Base-by-base conservation (phyloP, 2,329 filamentous ascomycete genomes). In the Scorias spongiosa region DNA sequence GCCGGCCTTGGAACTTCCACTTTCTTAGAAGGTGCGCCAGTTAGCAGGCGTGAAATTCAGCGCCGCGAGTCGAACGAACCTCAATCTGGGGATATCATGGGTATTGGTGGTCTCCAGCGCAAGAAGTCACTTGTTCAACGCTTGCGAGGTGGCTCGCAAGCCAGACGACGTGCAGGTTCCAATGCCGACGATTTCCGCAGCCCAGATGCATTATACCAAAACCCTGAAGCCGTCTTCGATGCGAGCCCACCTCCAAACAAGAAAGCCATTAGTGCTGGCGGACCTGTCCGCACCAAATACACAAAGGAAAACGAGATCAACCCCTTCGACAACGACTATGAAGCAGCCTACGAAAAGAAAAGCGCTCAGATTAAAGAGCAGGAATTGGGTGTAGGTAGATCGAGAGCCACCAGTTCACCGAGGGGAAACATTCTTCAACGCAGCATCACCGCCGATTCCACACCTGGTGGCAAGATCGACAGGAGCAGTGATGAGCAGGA, bases 61-160 rank as follows among this genome's bases (percentile, higher is more conserved):
- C 78, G 81, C 48, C 78, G 78, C 41, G 76, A 89, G 55, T 81
- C 75, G 29, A 86, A 84, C 48, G 75, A 81, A 39, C 72, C 61
- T 40, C 74, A 17, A 66, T 67, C 6, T 48, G 58, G 18, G 48
- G 42, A 57, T 20, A 51, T 60, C 14, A 39, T 26, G 17, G 48
- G 49, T 40, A 40, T 46, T 11, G 70, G 72, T 8, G 81, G 82
- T 5, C 64, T 98, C 37, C 78, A 81, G 52, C 80, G 91, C 47
- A 96, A 95, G 72, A 95, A 95, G 69, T 95, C 88, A 26, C 71
- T 98, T 47, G 91, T 87, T 2, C 87, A 95, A 60, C 84, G 88
- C 44, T 82, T 98, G 60, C 81, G 87, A 36, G 82, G 84, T 50
- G 87, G 93, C 55, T 85, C 80, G 60, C 80, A 79, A 48, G 74